Evolutionary conservation across 192 early-diverging fungal genomes (phyloP).

Genomic region (Fimicolochytrium jonesii): DNA sequence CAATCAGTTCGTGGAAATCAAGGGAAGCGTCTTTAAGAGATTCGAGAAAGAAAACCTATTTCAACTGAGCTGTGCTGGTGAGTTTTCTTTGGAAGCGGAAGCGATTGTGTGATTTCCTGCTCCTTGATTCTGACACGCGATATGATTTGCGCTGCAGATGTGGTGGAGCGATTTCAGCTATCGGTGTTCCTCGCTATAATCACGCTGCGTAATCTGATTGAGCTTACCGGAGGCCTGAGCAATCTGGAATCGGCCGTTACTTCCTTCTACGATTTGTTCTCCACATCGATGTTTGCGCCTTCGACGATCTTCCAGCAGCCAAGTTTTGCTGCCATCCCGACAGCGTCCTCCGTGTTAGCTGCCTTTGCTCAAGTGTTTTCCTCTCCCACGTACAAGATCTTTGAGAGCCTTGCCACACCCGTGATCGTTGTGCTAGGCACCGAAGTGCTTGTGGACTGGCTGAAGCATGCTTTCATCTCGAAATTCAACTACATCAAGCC

Average conservation of each 20-base stretch:
- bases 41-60: conserved; percentile 97
- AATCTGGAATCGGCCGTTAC: conserved; percentile 17
- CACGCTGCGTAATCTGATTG: conserved; percentile 83
- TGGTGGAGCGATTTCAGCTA: conserved; percentile 94
- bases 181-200: conserved; percentile 85
- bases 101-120: too few relatives aligned
- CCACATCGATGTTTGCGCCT: conserved; percentile 48
- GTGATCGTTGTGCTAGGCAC: conserved; percentile 81
- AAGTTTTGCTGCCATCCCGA: not conserved
- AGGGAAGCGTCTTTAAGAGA: conserved; percentile 92
- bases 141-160: too few relatives aligned
- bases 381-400: conserved; percentile 59
- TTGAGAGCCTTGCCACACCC: conserved; percentile 64
- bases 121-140: too few relatives aligned
- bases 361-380: not conserved
- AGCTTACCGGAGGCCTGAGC: conserved; percentile 55
- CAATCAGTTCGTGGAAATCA: conserved; percentile 99
- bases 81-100: conserved; percentile 2
- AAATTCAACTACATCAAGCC: conserved; percentile 94
- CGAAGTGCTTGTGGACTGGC: conserved; percentile 92
- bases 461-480: conserved; percentile 97
- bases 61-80: conserved; percentile 87
- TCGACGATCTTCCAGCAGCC: not conserved
- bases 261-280: conserved; percentile 18
- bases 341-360: not conserved